These are phyloP conservation scores for Thermothielavioides terrestris DNA, from an alignment of 495 filamentous ascomycete genomes.

Conservation along the genomic window DNA sequence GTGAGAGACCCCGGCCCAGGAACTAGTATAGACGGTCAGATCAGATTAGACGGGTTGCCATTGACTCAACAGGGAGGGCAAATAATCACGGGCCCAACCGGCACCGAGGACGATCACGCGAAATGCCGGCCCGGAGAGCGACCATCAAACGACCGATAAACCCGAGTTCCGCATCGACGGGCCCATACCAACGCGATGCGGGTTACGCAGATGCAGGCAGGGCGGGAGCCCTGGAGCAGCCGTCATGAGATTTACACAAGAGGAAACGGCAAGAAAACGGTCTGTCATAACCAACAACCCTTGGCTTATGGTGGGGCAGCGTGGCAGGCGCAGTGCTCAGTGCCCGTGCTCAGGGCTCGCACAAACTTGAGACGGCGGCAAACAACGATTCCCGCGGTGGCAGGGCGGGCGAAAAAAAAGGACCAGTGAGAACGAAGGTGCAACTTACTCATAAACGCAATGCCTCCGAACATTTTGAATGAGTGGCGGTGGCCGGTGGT, in stretches of 20 bases:
- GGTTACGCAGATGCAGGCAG: neutral
- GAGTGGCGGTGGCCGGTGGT: neutral
- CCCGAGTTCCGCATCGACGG: conserved; percentile 4
- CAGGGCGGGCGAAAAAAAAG: neutral
- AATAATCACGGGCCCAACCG: conserved; percentile 1
- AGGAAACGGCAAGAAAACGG: neutral
- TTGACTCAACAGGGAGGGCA: neutral
- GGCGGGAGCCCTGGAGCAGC: neutral
- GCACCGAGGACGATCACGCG: conserved; percentile 19
- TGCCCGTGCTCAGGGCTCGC: no score
- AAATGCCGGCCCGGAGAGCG: neutral
- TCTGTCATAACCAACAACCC: no score
- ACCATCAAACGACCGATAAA: conserved; percentile 1
- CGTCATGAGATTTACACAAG: neutral
- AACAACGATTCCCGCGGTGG: neutral
- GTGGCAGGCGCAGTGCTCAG: no score
- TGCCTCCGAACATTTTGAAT: conserved; percentile 27
- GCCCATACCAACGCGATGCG: neutral
- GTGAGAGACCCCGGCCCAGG: conserved; percentile 19
- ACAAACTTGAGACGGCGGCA: neutral
- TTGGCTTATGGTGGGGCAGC: neutral
- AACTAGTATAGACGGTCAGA: conserved; percentile 27
- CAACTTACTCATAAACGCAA: conserved; percentile 30
- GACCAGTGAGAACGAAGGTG: neutral
- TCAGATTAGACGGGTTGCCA: conserved; percentile 13